A percentile compares a stretch with the other conserved stretches of the same genome.
Evolutionary conservation across 495 filamentous ascomycete species (phyloP).

Genomic region (Aspergillus bertholletiae): DNA sequence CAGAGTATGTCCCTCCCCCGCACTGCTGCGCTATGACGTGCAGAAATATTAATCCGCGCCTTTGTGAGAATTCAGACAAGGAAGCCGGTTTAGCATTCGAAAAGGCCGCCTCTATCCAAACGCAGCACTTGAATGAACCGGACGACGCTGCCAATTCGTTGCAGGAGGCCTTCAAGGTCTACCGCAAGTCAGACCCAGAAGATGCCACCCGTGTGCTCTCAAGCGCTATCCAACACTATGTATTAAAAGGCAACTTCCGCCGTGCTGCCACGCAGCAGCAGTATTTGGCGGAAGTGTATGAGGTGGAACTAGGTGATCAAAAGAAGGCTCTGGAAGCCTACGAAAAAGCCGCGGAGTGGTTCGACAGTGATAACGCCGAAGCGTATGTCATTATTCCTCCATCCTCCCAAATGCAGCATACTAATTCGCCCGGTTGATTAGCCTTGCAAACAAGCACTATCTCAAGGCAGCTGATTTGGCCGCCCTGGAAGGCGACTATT

Average conservation of each 20-base stretch:
- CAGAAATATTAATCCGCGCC: not conserved
- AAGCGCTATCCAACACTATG: constrained; percentile 74
- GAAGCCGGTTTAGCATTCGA: constrained; percentile 81
- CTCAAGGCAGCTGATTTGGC: constrained; percentile 86
- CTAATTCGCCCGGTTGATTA: constrained; percentile 21
- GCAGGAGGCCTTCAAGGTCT: constrained; percentile 78
- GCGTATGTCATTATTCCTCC: constrained; percentile 51
- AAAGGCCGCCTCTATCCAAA: constrained; percentile 72
- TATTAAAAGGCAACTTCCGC: constrained; percentile 78
- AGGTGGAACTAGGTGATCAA: constrained; percentile 71
- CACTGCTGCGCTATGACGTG: not conserved
- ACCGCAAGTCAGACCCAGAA: constrained; percentile 74
- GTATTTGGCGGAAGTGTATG: constrained; percentile 76
- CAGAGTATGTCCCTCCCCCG: constrained; percentile 47
- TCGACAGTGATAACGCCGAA: constrained; percentile 78
- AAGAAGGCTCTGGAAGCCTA: constrained; percentile 76
- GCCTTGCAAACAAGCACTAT: constrained; percentile 84
- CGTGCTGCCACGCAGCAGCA: constrained; percentile 86
- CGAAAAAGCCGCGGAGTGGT: constrained; percentile 81
- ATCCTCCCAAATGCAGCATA: not conserved
- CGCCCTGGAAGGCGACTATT: constrained; percentile 76
- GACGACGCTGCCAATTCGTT: constrained; percentile 83
- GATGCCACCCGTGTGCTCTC: constrained; percentile 74
- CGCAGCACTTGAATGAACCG: constrained; percentile 73
- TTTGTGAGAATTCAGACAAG: constrained; percentile 47